Base-by-base conservation (phyloP, 768 basidiomycete species). In the Sarcomyxa edulis region DNA sequence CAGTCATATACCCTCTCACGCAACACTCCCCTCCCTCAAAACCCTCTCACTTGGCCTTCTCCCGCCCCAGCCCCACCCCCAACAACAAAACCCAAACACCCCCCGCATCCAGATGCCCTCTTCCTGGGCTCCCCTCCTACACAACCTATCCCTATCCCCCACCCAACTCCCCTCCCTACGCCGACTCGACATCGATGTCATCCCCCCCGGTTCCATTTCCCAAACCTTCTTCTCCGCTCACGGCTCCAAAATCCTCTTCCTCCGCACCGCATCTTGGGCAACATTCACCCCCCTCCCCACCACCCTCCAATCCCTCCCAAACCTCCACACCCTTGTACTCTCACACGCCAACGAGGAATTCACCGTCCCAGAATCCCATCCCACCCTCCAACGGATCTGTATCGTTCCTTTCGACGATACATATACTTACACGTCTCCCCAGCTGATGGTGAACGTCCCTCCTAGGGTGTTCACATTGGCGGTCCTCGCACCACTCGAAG, bases 161-260 rank as follows among this genome's bases (percentile, higher is more conserved):
- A 44, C 53, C 22, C 63, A 68, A 27, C 52, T 73, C 3, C 69
- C 71, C 1, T 48, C 46, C 10, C 52, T 73, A 11, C 53, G 57
- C 8, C 59, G 69, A n/a, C 55, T 73, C 23, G 71, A 73, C 39
- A 58, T 64, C 6, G 69, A 69, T 5, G 55, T 66, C 2, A 66
- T 71, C 22, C 68, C 57, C 22, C 53, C 57, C 4, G 51, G 59
- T 29, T 30, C 38, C 4, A n/a, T n/a, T n/a, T n/a, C n/a, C n/a
- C n/a, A n/a, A n/a, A n/a, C n/a, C n/a, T 73, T 73, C 43, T 53
- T 73, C 46, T 37, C 43, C 14, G 55, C 58, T 0, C 67, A 73
- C 27, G 71, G 71, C 3, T 44, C 46, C 32, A 72, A 72, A 50
- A 58, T 73, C 26, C 58, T 57, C 15, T 49, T 49, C 20, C 59